Conservation (phyloP, 768 basidiomycete species). For the Tephrocybe sp. region DNA sequence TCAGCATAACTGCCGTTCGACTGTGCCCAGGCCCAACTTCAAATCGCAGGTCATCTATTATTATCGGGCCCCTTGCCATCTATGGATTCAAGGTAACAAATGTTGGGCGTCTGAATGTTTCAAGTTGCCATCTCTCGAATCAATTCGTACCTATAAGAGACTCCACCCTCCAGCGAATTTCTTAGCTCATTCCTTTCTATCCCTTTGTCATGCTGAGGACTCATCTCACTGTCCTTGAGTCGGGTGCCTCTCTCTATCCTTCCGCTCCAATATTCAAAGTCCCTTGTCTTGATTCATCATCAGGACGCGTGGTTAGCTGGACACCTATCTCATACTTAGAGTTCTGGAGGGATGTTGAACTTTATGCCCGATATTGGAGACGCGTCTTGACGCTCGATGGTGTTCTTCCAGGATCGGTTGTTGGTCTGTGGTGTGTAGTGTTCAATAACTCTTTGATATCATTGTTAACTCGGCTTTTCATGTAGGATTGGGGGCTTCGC, state of each 20-base stretch:
- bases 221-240: conserved; percentile 53
- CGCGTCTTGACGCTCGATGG: conserved; percentile 34
- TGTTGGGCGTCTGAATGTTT: conserved; percentile 14
- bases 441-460: not conserved
- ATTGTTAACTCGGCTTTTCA: conserved; percentile 9
- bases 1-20: conserved; percentile 11
- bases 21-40: conserved; percentile 2
- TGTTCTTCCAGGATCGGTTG: conserved; percentile 45
- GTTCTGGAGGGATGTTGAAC: conserved; percentile 55
- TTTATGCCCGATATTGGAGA: conserved; percentile 56
- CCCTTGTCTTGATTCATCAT: conserved; percentile 36
- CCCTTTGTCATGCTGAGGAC: conserved; percentile 30
- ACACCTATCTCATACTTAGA: conserved; percentile 27
- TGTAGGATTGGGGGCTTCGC: conserved; percentile 60
- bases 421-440: conserved; percentile 58
- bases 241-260: conserved; percentile 42
- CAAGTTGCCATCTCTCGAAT: conserved; percentile 9
- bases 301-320: conserved; percentile 20
- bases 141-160: conserved; percentile 10
- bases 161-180: not conserved
- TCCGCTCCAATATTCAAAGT: conserved; percentile 49
- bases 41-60: conserved; percentile 13
- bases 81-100: conserved; percentile 11
- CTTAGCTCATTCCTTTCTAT: conserved; percentile 4
- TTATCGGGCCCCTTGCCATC: not conserved